phyloP scores from a whole-genome alignment of 495 filamentous ascomycete species.

The Aeminium ludgeri region DNA sequence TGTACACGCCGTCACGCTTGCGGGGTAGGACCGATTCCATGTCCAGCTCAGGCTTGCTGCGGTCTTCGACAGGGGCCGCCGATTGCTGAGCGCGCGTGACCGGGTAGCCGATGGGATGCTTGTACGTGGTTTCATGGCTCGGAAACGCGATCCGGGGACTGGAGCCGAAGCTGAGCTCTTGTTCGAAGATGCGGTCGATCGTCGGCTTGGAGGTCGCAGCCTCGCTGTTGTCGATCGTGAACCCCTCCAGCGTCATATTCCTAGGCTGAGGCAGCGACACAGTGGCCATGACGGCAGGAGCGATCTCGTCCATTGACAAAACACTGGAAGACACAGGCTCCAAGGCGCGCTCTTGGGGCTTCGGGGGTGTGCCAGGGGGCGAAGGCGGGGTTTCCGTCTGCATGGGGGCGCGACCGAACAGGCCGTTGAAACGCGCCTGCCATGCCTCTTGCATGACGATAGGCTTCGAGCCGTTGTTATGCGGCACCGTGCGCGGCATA shows the following conservation, averaged over 20 bases:
- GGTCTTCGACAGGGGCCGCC: not conserved
- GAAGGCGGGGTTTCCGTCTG: constrained; percentile 15
- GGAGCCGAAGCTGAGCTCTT: constrained; percentile 28
- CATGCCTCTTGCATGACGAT: constrained; percentile 11
- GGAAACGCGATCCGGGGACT: constrained; percentile 19
- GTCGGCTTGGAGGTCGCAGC: constrained; percentile 19
- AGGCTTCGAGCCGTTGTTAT: constrained; percentile 3
- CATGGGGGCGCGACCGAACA: constrained; percentile 12
- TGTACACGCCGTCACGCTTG: not conserved
- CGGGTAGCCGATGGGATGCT: not conserved
- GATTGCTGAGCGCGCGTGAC: not conserved
- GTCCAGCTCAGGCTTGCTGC: not conserved
- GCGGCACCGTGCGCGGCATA: constrained; percentile 5
- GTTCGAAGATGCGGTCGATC: constrained; percentile 20
- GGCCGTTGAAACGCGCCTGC: constrained; percentile 17
- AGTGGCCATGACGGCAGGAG: constrained; percentile 12
- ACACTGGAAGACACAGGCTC: constrained; percentile 9
- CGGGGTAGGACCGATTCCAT: not conserved
- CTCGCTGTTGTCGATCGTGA: constrained; percentile 18
- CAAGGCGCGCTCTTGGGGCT: constrained; percentile 9
- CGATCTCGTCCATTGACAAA: constrained; percentile 14
- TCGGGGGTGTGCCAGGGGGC: constrained; percentile 12
- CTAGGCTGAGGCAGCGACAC: constrained; percentile 21
- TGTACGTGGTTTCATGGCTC: constrained; percentile 3
- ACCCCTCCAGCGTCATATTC: constrained; percentile 3